Base-by-base conservation (phyloP, 768 basidiomycete species). In the Xerocomellus chrysenteron region DNA sequence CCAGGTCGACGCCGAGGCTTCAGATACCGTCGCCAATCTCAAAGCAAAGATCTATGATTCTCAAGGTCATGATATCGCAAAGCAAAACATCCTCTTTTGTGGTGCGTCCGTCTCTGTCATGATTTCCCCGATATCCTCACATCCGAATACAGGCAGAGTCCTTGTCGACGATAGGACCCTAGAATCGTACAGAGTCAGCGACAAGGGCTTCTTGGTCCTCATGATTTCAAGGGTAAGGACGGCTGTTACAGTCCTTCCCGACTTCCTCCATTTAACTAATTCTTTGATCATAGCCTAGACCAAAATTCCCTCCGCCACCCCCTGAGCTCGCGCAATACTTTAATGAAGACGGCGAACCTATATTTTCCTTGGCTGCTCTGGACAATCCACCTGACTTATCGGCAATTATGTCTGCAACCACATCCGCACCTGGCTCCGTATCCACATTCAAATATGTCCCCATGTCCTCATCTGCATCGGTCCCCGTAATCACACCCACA, bases 1-100 rank as follows among this genome's bases (percentile, higher is more conserved):
- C 17, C 35, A 56, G 55, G 19, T 56, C 32, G 55, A 56, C 9
- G 50, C 50, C 13, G 50, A 56, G n/a, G 19, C 50, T 8, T 51
- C 55, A 36, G 50, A 56, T 8, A 56, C 55, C 37, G 39, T 56
- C 30, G 50, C n/a, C 24, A 39, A 41, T 41, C 50, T 56, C 50
- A 56, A 56, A 37, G 24, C 24, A 35, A 56, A 56, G 39, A 36
- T 56, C 39, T 28, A 36, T 16, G 50, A 28, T 0, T 35, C 44
- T 8, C 36, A 45, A 28, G 55, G 50, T 2, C 7, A 56, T 47
- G 50, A 51, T 19, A 13, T 37, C 12, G n/a, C 26, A 26, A 21
- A 9, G 24, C 50, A 46, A 17, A 51, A 56, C 2, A 28, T 56
- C n/a, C 33, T 56, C 4, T 56, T 46, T 40, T 26, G 37, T 13